phyloP scores from a whole-genome alignment of 257 asterid species.

The Jacaranda copaia region DNA sequence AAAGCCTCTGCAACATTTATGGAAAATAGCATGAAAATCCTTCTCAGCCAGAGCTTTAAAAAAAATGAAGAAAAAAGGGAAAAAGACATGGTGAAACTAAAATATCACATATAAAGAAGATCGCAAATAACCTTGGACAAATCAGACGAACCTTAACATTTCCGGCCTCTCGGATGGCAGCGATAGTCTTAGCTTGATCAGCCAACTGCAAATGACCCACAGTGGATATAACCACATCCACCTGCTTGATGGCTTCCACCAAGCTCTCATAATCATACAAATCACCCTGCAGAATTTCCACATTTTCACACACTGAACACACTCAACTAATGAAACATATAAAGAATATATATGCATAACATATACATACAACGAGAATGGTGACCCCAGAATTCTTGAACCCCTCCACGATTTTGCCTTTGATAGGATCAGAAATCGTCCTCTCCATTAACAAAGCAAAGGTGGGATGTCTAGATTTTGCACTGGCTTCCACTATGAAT shows the following conservation, averaged over 20 bases:
- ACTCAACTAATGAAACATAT: no score
- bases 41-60: no score
- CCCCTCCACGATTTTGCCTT: constrained; percentile 58
- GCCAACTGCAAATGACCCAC: constrained; percentile 45
- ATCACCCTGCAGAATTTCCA: constrained; percentile 51
- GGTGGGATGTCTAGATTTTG: constrained; percentile 78
- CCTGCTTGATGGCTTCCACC: constrained; percentile 64
- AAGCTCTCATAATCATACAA: constrained; percentile 62
- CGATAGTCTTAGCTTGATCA: constrained; percentile 58
- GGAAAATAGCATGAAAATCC: no score
- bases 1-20: constrained; percentile 56
- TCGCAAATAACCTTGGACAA: neutral
- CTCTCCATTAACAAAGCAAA: constrained; percentile 62
- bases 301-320: no score
- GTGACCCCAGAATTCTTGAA: constrained; percentile 73
- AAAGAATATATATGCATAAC: neutral
- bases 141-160: constrained; percentile 60
- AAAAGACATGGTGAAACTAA: no score
- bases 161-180: constrained; percentile 73
- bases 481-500: constrained; percentile 73
- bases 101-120: no score
- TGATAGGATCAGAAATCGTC: constrained; percentile 68
- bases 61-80: no score
- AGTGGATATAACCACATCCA: constrained; percentile 67
- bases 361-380: constrained; percentile 50